Percentiles rank a stretch among this genome's conserved stretches.
Conservation (phyloP, 2,329 filamentous ascomycete species). For the Monosporascus ibericus region DNA sequence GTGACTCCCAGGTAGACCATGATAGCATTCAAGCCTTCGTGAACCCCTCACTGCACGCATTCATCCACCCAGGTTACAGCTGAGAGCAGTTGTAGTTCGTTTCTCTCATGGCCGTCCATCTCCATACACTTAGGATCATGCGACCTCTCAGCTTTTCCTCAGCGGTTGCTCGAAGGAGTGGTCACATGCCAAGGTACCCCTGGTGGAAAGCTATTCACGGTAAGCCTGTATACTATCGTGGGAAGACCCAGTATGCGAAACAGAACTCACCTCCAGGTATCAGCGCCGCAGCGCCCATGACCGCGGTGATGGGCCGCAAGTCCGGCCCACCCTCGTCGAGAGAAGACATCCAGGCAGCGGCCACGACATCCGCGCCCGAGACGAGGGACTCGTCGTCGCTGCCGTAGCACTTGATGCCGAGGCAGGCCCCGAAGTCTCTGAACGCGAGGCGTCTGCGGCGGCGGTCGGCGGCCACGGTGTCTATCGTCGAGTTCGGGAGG, state of each 20-base stretch:
- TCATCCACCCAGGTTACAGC: no score
- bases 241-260: background rate
- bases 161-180: background rate
- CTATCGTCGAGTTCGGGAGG: slow-evolving; percentile 16
- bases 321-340: slow-evolving; percentile 30
- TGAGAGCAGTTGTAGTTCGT: no score
- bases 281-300: slow-evolving; percentile 52
- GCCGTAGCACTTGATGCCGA: slow-evolving; percentile 38
- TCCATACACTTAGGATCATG: no score
- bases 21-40: no score
- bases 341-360: slow-evolving; percentile 29
- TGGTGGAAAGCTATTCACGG: background rate
- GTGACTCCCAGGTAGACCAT: no score
- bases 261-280: slow-evolving; percentile 45
- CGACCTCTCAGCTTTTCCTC: no score
- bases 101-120: no score
- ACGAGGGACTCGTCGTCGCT: slow-evolving; percentile 22
- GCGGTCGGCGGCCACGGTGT: slow-evolving; percentile 17
- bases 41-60: no score
- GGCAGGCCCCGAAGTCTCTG: slow-evolving; percentile 46
- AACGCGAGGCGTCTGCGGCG: slow-evolving; percentile 35
- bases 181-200: background rate
- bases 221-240: background rate
- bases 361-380: slow-evolving; percentile 18
- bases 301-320: slow-evolving; percentile 46